Base-by-base conservation (phyloP, 352 stramenopile genomes). In the Plasmopara muralis region DNA sequence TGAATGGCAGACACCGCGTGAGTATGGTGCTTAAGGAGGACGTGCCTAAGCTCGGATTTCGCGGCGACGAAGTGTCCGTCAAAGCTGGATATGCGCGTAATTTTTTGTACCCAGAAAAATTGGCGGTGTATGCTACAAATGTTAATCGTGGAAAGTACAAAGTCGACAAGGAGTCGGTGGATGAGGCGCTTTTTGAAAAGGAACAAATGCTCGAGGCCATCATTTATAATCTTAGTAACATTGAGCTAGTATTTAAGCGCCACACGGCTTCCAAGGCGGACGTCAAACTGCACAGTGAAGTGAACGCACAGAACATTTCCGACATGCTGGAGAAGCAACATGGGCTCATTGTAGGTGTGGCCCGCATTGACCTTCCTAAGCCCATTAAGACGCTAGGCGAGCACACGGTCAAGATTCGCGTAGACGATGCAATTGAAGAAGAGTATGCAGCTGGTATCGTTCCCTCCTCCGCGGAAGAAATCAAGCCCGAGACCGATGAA, bases 11-110 rank as follows among this genome's bases (percentile, higher is more conserved):
- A 46, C 81, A 93, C 63, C 77, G 79, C 37, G 83, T 93, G 49
- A 72, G 73, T 50, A 89, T 92, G 81, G 82, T 93, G 58, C 71
- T 93, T 34, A 90, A 89, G 70, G 66, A 92, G 60, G 83, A 93
- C 63, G 79, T 93, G 15, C 34, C 58, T 43, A 87, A 89, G 47
- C 71, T 95, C 45, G 83, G 86, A 43, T 95, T 93, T 70, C 77
- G 82, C 28, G 92, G 91, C 30, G 87, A 98, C 45, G 83, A 97
- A 40, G 74, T 97, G 42, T 82, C 69, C 28, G 92, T 98, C 43
- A 95, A 96, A 58, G 88, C 93, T 6, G 93, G 93, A 37, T 97
- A 94, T 67, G 92, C 92, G 33, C 87, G 93, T 46, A 98, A 98
- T 72, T 96, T 80, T 50, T 63, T 98, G 42, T 92, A 97, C 60